Percentiles rank a stretch among this genome's conserved stretches.
Conservation (phyloP, 768 basidiomycete species). For the Rhodocollybia butyracea region DNA sequence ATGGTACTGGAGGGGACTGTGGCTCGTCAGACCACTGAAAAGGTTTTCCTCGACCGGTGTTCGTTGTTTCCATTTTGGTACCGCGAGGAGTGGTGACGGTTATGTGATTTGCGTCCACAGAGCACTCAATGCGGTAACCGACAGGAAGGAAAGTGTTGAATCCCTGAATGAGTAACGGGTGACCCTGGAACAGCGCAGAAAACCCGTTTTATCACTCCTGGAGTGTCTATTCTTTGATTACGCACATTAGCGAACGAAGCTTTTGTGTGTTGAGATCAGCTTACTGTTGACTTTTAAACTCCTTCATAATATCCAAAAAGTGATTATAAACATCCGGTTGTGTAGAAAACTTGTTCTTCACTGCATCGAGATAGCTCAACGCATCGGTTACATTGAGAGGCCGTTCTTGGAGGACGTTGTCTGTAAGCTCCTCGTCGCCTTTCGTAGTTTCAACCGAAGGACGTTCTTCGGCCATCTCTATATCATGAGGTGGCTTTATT, state of each 20-base stretch:
- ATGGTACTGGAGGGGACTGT: slow-evolving; percentile 9
- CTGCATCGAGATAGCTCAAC: slow-evolving; percentile 89
- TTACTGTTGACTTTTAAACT: slow-evolving; percentile 81
- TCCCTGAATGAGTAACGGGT: slow-evolving; percentile 89
- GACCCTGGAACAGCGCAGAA: slow-evolving; percentile 87
- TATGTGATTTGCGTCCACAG: slow-evolving; percentile 59
- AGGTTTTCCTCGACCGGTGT: slow-evolving; percentile 35
- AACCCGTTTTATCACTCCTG: slow-evolving; percentile 96
- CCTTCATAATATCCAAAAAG: slow-evolving; percentile 97
- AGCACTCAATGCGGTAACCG: slow-evolving; percentile 91
- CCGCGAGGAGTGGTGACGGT: slow-evolving; percentile 78
- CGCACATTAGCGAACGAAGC: not conserved
- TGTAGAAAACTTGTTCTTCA: slow-evolving; percentile 88
- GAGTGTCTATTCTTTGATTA: slow-evolving; percentile 87
- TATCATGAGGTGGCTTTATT: not conserved
- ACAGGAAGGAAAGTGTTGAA: slow-evolving; percentile 97
- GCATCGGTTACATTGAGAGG: slow-evolving; percentile 93
- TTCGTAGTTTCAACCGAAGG: not conserved
- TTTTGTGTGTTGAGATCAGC: slow-evolving; percentile 17
- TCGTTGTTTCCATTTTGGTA: slow-evolving; percentile 55
- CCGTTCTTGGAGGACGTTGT: slow-evolving; percentile 28
- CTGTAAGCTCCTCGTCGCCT: not conserved
- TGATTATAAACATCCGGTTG: slow-evolving; percentile 93
- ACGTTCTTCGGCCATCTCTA: slow-evolving; percentile 1
- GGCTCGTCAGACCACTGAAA: slow-evolving; percentile 34